These are phyloP conservation scores for Globisporangium parvum DNA, from an alignment of 352 stramenopile genomes.

Conservation along the genomic window DNA sequence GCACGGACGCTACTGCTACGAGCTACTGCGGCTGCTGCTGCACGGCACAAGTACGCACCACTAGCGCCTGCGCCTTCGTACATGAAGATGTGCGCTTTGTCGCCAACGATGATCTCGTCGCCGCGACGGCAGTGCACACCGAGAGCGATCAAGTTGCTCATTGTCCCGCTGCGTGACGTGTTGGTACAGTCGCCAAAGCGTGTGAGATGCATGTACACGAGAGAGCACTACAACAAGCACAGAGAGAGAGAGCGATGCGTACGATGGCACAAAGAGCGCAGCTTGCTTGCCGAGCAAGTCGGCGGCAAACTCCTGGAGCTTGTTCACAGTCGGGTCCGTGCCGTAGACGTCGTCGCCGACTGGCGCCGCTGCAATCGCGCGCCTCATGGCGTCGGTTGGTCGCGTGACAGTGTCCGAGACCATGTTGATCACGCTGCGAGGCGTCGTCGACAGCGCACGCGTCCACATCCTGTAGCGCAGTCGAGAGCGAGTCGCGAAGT, in stretches of 20 bases:
- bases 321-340: conserved; percentile 91
- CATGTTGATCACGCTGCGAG: conserved; percentile 78
- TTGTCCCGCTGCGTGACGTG: conserved; percentile 80
- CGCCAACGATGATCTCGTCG: conserved; percentile 93
- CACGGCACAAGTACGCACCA: conserved; percentile 26
- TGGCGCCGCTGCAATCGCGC: conserved; percentile 72
- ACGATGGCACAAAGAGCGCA: conserved; percentile 95
- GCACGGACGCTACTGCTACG: neutral
- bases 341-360: conserved; percentile 77
- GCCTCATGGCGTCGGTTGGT: conserved; percentile 90
- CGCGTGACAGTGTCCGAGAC: conserved; percentile 96
- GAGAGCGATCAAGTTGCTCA: conserved; percentile 96
- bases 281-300: conserved; percentile 92
- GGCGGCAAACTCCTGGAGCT: conserved; percentile 89
- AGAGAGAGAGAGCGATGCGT: conserved; percentile 10
- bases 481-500: neutral
- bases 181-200: too few relatives aligned
- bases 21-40: neutral
- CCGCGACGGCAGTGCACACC: conserved; percentile 90
- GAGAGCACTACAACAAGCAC: too few relatives aligned
- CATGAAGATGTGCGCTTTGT: conserved; percentile 94
- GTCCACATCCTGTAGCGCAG: conserved; percentile 5
- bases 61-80: conserved; percentile 93
- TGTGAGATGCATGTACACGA: too few relatives aligned
- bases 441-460: conserved; percentile 5